Percentiles rank a stretch among this genome's conserved stretches.
Conservation (phyloP, 164 flowering plant genomes). For the Umbilicus rupestris region DNA sequence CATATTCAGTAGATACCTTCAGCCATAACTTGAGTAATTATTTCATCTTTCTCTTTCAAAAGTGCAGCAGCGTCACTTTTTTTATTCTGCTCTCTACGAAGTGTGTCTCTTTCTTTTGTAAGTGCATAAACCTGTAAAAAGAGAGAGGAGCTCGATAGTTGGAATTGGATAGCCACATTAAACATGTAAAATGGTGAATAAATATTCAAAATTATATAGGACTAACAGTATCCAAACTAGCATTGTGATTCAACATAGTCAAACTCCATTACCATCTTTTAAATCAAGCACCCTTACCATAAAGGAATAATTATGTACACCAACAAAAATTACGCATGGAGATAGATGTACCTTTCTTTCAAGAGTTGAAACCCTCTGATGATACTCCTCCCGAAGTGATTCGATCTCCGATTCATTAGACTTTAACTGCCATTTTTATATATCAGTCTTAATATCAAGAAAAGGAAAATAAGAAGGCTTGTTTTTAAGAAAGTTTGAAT, state of each 20-base stretch:
- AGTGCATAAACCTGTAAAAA: constrained; percentile 78
- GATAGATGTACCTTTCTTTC: constrained; percentile 70
- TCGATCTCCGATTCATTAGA: constrained; percentile 79
- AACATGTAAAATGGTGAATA: neutral
- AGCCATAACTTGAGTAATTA: constrained; percentile 97
- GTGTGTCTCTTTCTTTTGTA: constrained; percentile 92
- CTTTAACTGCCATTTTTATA: constrained; percentile 41
- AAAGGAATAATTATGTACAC: neutral
- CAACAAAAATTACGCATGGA: neutral
- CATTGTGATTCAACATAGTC: neutral
- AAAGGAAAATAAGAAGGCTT: neutral
- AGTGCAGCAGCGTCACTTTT: constrained; percentile 97
- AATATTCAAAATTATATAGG: neutral
- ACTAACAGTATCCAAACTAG: neutral
- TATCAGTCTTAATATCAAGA: neutral
- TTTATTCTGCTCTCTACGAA: constrained; percentile 84
- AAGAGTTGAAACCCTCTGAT: constrained; percentile 83
- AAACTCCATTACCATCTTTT: no score
- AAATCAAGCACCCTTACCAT: neutral
- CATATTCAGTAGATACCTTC: constrained; percentile 53
- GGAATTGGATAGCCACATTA: neutral
- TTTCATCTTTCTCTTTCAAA: constrained; percentile 98
- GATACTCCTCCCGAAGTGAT: constrained; percentile 86
- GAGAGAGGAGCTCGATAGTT: neutral
- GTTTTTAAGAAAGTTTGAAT: neutral